Base-by-base conservation (phyloP, 306 rosid species). In the Rosa persica region DNA sequence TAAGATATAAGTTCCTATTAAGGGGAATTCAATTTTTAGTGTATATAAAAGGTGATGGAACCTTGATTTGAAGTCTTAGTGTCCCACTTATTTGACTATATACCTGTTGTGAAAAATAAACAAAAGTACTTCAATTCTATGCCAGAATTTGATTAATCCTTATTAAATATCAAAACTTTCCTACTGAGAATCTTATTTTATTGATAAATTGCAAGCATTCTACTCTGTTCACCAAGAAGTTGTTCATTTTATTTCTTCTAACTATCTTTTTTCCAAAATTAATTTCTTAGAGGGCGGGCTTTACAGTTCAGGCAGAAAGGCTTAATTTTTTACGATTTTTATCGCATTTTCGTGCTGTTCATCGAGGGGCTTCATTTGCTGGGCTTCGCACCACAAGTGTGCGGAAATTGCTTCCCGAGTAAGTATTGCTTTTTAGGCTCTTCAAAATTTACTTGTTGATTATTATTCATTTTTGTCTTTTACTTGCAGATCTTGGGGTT, bases 341-440 rank as follows among this genome's bases (percentile, higher is more conserved):
- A 70, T 92, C 98, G 27, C 98, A 92, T 87, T 95, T 92, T 83
- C 97, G 97, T 80, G 89, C 97, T 73, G 98, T 95, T 73, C 98
- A 95, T 91, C 93, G 98, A 81, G 98, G 98, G 67, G 90, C 98
- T 76, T 91, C 97, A 43, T 92, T 92, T 86, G 97, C 98, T 76
- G 98, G 97, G 57, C 93, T 88, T 71, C 98, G 98, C 71, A 92
- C 97, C 38, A 95, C 98, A 78, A 89, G 97, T 57, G 98, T 95
- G 81, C 93, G 98, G 83, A 94, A 94, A 79, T 85, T 94, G 88
- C 86, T 94, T 69, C 98, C 97, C 15, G 98, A 94, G 98, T 94
- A 75, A 71, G 97, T 83, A 75, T 48, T 67, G 57, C 49, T 81
- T n/a, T 23, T 23, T 12, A 51, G 48, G 75, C 30, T 78, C 73